Base-by-base conservation (phyloP, 495 filamentous ascomycete species). In the Penicillium tannophilum region DNA sequence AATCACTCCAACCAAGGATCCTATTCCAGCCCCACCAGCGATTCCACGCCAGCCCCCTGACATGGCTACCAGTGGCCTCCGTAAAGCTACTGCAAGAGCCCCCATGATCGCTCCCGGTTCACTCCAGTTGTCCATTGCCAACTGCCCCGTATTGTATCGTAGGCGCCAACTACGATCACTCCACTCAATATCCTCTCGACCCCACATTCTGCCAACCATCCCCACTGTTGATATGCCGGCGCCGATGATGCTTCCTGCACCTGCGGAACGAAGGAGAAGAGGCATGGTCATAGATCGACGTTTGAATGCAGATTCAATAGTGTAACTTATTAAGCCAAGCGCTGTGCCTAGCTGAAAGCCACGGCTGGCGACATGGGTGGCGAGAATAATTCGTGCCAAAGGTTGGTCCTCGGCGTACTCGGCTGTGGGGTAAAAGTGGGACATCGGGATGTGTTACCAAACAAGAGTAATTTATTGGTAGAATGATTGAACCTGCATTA, bases 331-430 rank as follows among this genome's bases (percentile, higher is more conserved):
- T 14, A 70, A 47, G 45, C 78, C 80, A 65, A 83, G 43, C 33
- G 78, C 26, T 20, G 76, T 60, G 51, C 84, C 84, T 30, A 74
- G 50, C 63, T 77, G 74, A 52, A 83, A 69, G 56, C 73, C 78
- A n/a, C 85, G 79, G 63, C 78, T 76, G 41, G 84, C 72, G 65
- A 85, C 80, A 67, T 88, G 86, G 3, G 73, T 71, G 42, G 73
- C 74, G 57, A 88, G 83, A 61, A 88, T 79, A 17, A 78, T 72
- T 55, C 71, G 65, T 20, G 78, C 52, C 52, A 70, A 63, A 42
- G 77, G 79, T 55, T 88, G 86, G 64, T 88, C 86, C 70, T 88
- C 86, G 28, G 82, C 83, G 65, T 85, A 86, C 62, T 69, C 57
- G 7, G 81, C 17, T 59, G 82, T 82, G 2, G 79, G 78, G 71